Base-by-base conservation (phyloP, 148 eudicot species). In the Cornus florida region DNA sequence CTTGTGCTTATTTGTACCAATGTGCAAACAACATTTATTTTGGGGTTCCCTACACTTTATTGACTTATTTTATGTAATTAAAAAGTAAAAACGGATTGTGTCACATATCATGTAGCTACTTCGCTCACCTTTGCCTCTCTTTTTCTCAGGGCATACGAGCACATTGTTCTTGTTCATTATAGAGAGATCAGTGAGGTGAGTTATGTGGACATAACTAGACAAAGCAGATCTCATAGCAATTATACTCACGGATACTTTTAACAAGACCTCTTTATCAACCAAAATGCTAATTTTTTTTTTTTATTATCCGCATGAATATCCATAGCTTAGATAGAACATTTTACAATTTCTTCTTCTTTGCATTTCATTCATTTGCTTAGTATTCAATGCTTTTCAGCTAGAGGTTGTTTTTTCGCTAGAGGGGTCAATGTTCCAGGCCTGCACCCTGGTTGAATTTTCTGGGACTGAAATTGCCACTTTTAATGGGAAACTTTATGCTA, bases 111-210 rank as follows among this genome's bases (percentile, higher is more conserved):
- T 17, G 64, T 57, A 57, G 20, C 20, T 57, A 57, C 64, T 12
- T 20, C 12, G 24, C 24, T 72, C 46, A 46, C 1, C 7, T 69
- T 17, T 60, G 31, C 78, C 28, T 8, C 24, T 48, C 69, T 75
- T 33, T 70, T 48, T 17, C 33, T 71, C 85, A 96, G 99, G 92
- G 91, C 87, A 23, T 82, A 79, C 78, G 98, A 93, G 75, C 99
- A 96, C 82, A 96, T 96, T 89, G 99, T 96, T 81, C 97, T 96
- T 81, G 99, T 96, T 82, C 99, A 96, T 87, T 96, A 96, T 86
- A 90, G 99, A 88, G 94, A 96, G 48, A 91, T 92, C 73, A 71
- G 83, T 39, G 94, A 89, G 94, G 99, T 96, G 73, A 86, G 87
- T 78, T 23, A 71, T 31, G 17, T 70, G 66, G 62, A 70, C 53